Evolutionary conservation across 176 grass and related monocot genomes (phyloP).

Genomic region (maize (Zea mays)): DNA sequence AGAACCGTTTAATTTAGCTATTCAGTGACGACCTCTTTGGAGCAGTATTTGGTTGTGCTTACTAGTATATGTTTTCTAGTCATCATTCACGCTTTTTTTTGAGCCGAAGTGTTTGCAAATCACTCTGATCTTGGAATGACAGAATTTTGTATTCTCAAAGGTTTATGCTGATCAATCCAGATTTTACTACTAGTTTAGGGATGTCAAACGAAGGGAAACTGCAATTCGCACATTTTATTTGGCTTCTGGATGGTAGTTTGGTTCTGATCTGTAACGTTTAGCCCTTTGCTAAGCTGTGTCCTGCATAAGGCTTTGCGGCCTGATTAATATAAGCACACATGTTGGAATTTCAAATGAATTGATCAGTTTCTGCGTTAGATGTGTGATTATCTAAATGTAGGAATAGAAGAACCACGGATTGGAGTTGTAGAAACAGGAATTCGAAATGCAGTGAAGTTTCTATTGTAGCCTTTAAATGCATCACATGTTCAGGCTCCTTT

Average conservation of each 20-base stretch:
- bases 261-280: neutral
- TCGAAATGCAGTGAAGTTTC: neutral
- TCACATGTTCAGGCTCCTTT: too few relatives aligned
- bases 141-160: constrained; percentile 10
- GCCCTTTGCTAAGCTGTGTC: neutral
- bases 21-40: neutral
- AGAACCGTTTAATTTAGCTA: constrained; percentile 17
- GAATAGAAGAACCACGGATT: neutral
- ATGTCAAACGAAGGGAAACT: neutral
- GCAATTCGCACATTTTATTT: neutral
- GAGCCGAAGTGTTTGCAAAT: constrained; percentile 1
- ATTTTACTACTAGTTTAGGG: neutral
- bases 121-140: neutral
- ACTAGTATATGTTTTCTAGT: constrained; percentile 36
- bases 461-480: neutral
- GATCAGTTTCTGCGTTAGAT: neutral
- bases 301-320: neutral
- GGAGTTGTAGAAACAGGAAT: neutral
- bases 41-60: constrained; percentile 22
- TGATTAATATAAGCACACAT: neutral
- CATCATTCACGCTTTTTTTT: constrained; percentile 18
- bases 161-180: neutral
- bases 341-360: neutral
- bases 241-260: neutral
- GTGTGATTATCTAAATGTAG: neutral